Evolutionary conservation across 2,329 filamentous ascomycete genomes (phyloP).

Genomic region (Dactylellina parvicollis): DNA sequence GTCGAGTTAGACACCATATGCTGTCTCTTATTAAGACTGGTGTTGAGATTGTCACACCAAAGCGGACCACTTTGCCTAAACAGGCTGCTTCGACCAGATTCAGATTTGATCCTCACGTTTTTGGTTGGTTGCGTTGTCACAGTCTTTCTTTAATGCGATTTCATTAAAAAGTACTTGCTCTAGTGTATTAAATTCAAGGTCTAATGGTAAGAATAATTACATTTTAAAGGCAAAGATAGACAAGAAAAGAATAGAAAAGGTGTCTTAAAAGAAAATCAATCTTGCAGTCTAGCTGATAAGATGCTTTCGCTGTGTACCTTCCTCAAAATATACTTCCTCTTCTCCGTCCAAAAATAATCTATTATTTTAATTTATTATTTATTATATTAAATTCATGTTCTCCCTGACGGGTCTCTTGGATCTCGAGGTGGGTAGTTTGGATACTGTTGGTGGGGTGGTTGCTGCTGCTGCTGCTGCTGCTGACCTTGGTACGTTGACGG

Average conservation of each 20-base stretch:
- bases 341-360: background rate
- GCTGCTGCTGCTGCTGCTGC: constrained; percentile 24
- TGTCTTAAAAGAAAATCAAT: constrained; percentile 40
- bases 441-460: background rate
- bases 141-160: no score
- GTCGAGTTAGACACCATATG: no score
- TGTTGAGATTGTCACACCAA: no score
- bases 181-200: constrained; percentile 12
- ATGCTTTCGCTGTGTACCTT: constrained; percentile 58
- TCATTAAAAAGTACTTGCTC: no score
- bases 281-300: constrained; percentile 57
- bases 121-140: no score
- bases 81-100: no score
- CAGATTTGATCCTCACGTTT: no score
- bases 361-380: background rate
- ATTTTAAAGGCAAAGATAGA: background rate
- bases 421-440: constrained; percentile 28
- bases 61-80: no score
- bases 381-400: constrained; percentile 29
- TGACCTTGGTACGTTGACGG: constrained; percentile 5
- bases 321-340: constrained; percentile 55
- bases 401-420: constrained; percentile 38
- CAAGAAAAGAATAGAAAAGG: constrained; percentile 3
- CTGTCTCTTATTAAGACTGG: no score
- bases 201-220: background rate